Evolutionary conservation across 176 grass and related monocot species (phyloP), one percentile per base, ranked within the genome.

Genomic region (Carex scoparia): DNA sequence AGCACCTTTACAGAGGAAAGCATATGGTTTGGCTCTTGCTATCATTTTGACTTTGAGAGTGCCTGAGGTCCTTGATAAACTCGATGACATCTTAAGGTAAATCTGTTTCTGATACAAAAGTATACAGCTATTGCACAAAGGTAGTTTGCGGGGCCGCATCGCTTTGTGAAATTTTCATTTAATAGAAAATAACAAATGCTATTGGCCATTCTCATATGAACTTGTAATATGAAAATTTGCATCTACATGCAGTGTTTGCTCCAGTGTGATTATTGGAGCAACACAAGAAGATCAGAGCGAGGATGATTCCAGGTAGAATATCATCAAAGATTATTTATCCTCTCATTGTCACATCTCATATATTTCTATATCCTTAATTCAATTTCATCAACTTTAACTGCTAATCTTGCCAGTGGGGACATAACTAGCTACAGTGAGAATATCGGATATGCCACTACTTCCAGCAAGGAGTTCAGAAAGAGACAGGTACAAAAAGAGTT

Each of bases 51-150:
- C 91, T 48, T 94, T 99, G 79, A 89, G 92, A 84, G 87, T 95
- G 68, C 91, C 93, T 74, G 86, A 95, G 87, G 81, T 99, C 48
- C 92, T 99, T 3, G 93, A 99, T 75, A 99, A 92, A 94, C 96
- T 99, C 18, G 96, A 99, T 84, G 96, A 99, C 62, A 95, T 99
- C 57, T 89, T 99, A 88, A 95, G 91, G 96, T 99, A 90, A 84
- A 53, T 65, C 46, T 32, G 5, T 79, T 79, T 79, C 53, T 58
- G 53, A 35, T 18, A 33, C 14, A 58, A 13, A 77, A 57, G 49
- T 57, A 58, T 58, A 79, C 49, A 35, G 30, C 58, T n/a, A n/a
- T 9, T 46, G 38, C 40, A 8, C 16, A 46, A 72, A 10, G 30
- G 28, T 35, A 56, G 51, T 57, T 76, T 79, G 51, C 7, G 13